phyloP scores from a whole-genome alignment of 129 eudicot species.

The Tagetes erecta region DNA sequence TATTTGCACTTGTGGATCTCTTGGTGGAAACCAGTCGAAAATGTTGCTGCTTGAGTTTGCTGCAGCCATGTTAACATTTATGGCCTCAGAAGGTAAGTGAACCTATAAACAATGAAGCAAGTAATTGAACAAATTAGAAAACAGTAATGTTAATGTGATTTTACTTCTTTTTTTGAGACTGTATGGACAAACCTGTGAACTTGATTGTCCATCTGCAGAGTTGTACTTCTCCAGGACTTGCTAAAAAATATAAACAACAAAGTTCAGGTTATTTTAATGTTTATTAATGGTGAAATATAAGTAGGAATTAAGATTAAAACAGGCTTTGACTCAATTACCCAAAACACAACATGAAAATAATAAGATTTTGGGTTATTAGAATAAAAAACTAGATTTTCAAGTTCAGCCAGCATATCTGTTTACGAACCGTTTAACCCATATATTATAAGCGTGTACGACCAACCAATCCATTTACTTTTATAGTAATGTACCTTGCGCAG shows the following conservation, averaged over 20 bases:
- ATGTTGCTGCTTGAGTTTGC: conserved; percentile 44
- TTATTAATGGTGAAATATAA: neutral
- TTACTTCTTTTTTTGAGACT: conserved; percentile 3
- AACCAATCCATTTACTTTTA: neutral
- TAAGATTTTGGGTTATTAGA: neutral
- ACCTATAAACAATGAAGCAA: conserved; percentile 31
- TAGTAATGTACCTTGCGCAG: conserved; percentile 48
- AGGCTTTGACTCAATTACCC: neutral
- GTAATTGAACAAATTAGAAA: neutral
- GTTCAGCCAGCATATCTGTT: neutral
- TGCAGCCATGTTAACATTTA: conserved; percentile 37
- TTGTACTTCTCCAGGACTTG: conserved; percentile 50
- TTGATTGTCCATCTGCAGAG: conserved; percentile 32
- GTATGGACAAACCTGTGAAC: conserved; percentile 43
- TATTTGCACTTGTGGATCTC: conserved; percentile 72
- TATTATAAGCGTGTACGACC: neutral
- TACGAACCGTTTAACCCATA: neutral
- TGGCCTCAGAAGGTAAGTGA: conserved; percentile 33
- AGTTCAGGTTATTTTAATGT: neutral
- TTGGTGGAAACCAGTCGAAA: conserved; percentile 66
- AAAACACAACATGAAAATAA: neutral
- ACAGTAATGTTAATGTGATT: neutral
- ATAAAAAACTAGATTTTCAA: neutral
- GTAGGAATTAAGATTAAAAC: neutral
- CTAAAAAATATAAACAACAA: conserved; percentile 29